Evolutionary conservation across 2,329 filamentous ascomycete genomes (phyloP), one percentile per base, ranked within the genome.

Genomic region (Alternaria hordeiaustralica): DNA sequence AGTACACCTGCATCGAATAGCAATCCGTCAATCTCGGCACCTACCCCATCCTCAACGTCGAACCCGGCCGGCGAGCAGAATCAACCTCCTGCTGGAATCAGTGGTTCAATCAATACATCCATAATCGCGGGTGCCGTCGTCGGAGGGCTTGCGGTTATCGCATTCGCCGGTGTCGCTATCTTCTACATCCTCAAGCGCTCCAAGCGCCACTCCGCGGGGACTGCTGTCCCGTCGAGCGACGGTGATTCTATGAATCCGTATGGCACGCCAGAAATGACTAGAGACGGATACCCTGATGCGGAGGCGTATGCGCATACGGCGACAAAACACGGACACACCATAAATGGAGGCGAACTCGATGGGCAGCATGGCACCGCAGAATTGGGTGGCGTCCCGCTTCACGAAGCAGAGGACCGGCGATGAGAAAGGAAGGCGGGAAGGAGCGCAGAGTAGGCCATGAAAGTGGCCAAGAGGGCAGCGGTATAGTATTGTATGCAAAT

Each of bases 121-220:
- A 5, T 58, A 10, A 58, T 58, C 6, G 55, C 55, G 3, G 55
- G 45, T 5, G 18, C 23, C 23, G 45, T 58, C 15, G 55, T 58
- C 4, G 46, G 55, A 3, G 55, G 55, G 10, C 23, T 58, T 25
- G 55, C 55, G 13, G 55, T 58, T 6, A 51, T 58, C 45, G 55
- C 55, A 44, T 43, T 58, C n/a, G 46, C 55, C n/a, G 23, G 55
- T 20, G 55, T 58, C 7, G 55, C 55, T 3, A 50, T 51, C 8
- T 36, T 58, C 0, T 58, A 58, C 45, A 58, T 58, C 10, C 46
- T 58, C 12, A 58, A 58, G 12, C 55, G 55, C 30, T 50, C 55
- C 11, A 58, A 51, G 36, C 55, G 55, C 55, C 55, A 58, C 23
- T 18, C 46, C 21, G 30, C 28, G 5, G 25, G 25, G 2, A 28